Evolutionary conservation across 2,329 filamentous ascomycete species (phyloP).

Genomic region (Bipolaris victoriae): DNA sequence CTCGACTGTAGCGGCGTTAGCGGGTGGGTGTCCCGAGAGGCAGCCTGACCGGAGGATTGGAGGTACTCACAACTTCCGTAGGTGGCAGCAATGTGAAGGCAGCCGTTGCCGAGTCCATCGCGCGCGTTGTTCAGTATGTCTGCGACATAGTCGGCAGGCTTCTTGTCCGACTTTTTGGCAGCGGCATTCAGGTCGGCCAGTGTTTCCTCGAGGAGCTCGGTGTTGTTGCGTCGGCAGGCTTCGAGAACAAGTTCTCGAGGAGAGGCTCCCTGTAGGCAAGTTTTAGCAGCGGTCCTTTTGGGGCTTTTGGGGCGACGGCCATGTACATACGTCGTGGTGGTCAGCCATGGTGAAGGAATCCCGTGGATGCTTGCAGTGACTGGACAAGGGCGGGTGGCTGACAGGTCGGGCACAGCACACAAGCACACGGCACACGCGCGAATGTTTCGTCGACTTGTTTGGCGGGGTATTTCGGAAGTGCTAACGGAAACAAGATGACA

Average conservation of each 20-base stretch:
- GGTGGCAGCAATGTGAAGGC: conserved; percentile 86
- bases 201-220: conserved; percentile 78
- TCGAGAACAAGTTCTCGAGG: conserved; percentile 86
- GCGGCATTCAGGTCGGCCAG: conserved; percentile 60
- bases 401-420: neutral
- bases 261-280: conserved; percentile 72
- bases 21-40: neutral
- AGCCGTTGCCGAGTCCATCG: conserved; percentile 84
- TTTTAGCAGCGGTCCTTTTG: conserved; percentile 15
- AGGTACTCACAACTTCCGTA: conserved; percentile 79
- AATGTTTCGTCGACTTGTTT: conserved; percentile 15
- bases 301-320: neutral
- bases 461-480: conserved; percentile 19
- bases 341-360: conserved; percentile 41
- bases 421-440: conserved; percentile 5
- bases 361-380: conserved; percentile 5
- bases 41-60: neutral
- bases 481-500: conserved; percentile 16
- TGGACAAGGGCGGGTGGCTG: conserved; percentile 6
- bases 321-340: conserved; percentile 40
- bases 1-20: conserved; percentile 63
- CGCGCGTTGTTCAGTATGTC: conserved; percentile 83
- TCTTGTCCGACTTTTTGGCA: conserved; percentile 57
- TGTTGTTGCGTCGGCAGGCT: conserved; percentile 92
- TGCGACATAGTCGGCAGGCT: conserved; percentile 67